Evolutionary conservation across 2,329 filamentous ascomycete genomes (phyloP).

Genomic region (Pseudocercospora crystallina): DNA sequence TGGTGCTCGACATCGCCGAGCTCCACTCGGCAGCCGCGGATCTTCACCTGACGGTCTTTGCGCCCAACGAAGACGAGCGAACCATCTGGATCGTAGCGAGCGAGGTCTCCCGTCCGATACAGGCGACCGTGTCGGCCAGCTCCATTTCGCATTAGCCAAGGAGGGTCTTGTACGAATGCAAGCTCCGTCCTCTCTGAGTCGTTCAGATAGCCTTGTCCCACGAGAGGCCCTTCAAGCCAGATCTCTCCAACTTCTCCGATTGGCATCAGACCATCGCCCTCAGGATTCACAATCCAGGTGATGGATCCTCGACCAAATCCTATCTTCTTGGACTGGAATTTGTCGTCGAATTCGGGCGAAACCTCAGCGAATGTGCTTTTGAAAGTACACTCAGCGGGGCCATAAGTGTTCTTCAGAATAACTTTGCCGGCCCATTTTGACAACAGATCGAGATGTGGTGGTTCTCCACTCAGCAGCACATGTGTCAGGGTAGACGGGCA

Average conservation of each 20-base stretch:
- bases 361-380: constrained; percentile 9
- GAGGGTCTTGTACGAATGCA: constrained; percentile 34
- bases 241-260: constrained; percentile 51
- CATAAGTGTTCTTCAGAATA: constrained; percentile 45
- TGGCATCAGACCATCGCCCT: constrained; percentile 35
- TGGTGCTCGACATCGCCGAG: constrained; percentile 51
- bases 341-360: no score
- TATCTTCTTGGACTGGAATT: neutral
- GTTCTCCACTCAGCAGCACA: constrained; percentile 37
- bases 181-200: constrained; percentile 31
- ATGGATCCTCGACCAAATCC: constrained; percentile 20
- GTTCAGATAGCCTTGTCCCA: constrained; percentile 47
- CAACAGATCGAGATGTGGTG: constrained; percentile 40
- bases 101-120: constrained; percentile 63
- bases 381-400: constrained; percentile 41
- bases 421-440: constrained; percentile 39
- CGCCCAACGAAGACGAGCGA: constrained; percentile 57
- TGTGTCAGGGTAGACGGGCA: constrained; percentile 4
- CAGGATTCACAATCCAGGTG: constrained; percentile 35
- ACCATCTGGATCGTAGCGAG: constrained; percentile 54
- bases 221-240: constrained; percentile 47
- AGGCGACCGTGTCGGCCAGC: constrained; percentile 46
- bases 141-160: constrained; percentile 22
- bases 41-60: constrained; percentile 62
- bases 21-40: constrained; percentile 65